Conservation (phyloP, 176 grass and related monocot species). For the Oryza punctata region DNA sequence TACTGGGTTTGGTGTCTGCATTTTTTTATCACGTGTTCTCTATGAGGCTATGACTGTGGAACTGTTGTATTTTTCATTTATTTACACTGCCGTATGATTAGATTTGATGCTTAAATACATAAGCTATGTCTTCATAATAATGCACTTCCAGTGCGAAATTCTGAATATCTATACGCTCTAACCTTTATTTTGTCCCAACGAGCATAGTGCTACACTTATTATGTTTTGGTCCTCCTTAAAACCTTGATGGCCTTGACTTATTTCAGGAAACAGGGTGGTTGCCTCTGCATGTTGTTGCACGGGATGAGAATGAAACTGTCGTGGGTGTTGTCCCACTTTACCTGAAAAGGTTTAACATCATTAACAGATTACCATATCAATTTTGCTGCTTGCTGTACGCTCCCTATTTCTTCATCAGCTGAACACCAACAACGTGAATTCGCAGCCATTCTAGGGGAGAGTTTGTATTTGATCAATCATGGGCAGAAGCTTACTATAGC, state of each 20-base stretch:
- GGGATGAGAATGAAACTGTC: constrained; percentile 65
- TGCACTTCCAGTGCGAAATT: neutral
- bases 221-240: constrained; percentile 19
- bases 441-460: constrained; percentile 96
- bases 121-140: constrained; percentile 6
- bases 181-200: neutral
- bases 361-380: constrained; percentile 29
- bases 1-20: neutral
- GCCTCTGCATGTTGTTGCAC: constrained; percentile 90
- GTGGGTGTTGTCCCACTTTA: constrained; percentile 98
- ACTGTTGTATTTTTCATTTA: neutral
- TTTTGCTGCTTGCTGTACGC: constrained; percentile 25
- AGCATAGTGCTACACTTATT: constrained; percentile 20
- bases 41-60: neutral
- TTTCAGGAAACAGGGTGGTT: constrained; percentile 99
- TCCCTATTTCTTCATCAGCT: constrained; percentile 31
- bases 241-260: constrained; percentile 6
- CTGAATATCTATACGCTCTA: neutral
- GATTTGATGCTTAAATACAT: constrained; percentile 6
- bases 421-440: constrained; percentile 49
- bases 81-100: neutral
- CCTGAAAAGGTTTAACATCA: constrained; percentile 86
- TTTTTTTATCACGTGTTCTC: neutral
- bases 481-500: constrained; percentile 94
- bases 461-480: constrained; percentile 93